Percentiles rank a stretch among this genome's conserved stretches.
Evolutionary conservation across 805 yeast species (phyloP).

Genomic region (Lachancea thermotolerans): DNA sequence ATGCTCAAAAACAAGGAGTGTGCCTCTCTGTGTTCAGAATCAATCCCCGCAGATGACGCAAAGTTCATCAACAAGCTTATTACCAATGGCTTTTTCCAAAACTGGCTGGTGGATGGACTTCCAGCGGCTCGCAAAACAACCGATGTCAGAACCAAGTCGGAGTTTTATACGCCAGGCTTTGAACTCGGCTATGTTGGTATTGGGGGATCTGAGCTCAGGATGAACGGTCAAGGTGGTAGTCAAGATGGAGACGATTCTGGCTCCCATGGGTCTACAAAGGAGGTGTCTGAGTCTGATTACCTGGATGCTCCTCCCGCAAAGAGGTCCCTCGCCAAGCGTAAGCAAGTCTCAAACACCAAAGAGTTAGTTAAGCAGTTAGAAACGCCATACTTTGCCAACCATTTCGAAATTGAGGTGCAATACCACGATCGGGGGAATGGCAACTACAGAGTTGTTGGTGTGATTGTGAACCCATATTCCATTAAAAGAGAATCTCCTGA

Average conservation of each 20-base stretch:
- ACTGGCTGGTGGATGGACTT: slow-evolving; percentile 92
- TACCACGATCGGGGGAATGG: slow-evolving; percentile 69
- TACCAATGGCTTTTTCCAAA: slow-evolving; percentile 75
- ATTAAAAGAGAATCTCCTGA: slow-evolving; percentile 37
- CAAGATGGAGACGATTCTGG: slow-evolving; percentile 13
- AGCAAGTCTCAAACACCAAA: not conserved
- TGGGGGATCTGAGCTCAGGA: slow-evolving; percentile 3
- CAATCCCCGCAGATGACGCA: slow-evolving; percentile 59
- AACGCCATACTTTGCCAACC: slow-evolving; percentile 65
- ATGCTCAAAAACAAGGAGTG: slow-evolving; percentile 74
- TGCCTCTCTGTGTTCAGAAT: slow-evolving; percentile 52
- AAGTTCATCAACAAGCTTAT: slow-evolving; percentile 73
- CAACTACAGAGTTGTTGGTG: slow-evolving; percentile 85
- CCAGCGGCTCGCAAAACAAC: slow-evolving; percentile 71
- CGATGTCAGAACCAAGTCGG: slow-evolving; percentile 52
- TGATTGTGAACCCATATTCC: slow-evolving; percentile 66
- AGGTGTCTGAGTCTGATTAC: slow-evolving; percentile 4
- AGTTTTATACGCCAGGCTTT: slow-evolving; percentile 76
- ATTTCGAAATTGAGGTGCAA: slow-evolving; percentile 70
- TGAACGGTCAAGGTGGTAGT: slow-evolving; percentile 6
- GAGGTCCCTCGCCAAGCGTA: slow-evolving; percentile 1
- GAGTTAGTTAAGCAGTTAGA: slow-evolving; percentile 21
- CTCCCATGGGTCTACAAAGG: slow-evolving; percentile 10
- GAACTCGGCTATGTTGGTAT: slow-evolving; percentile 66
- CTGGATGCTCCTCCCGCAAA: not conserved